Base-by-base conservation (phyloP, 148 eudicot species). In the Rhododendron mucronatum region DNA sequence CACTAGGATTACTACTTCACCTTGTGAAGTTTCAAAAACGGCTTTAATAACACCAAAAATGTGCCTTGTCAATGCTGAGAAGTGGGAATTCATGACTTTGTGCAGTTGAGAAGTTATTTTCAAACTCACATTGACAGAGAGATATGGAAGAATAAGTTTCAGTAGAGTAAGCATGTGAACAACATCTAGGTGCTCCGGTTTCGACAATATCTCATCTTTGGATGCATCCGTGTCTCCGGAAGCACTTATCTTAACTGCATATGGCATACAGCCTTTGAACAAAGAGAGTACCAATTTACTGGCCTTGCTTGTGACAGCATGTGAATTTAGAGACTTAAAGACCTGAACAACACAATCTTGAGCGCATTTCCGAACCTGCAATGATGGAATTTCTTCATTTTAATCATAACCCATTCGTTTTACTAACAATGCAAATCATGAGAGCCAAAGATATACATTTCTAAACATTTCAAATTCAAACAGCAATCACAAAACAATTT, bases 331-430 rank as follows among this genome's bases (percentile, higher is more conserved):
- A 63, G 88, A 90, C 88, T 95, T 92, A 50, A 93, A 87, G 61
- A 92, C 89, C 84, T 86, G 91, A 91, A 93, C 89, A 51, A 94
- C 80, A 86, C 95, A 94, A 80, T 87, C 91, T 85, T 90, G 91
- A 85, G 98, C 97, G 87, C 96, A 94, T 91, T 91, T 96, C 85
- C 98, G 91, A 51, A 96, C 99, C 99, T 96, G 89, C 55, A 88
- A 65, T 63, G 11, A 55, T 14, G 51, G 63, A 80, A 15, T 59
- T 26, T 33, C 10, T 39, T 13, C 65, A 15, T 4, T 45, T 82
- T 75, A 65, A 9, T 20, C 35, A 33, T 41, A 69, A 78, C 16
- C 57, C 33, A 61, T 82, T 77, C 0, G 10, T 26, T 74, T 14
- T 85, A 53, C 55, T 53, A 16, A 71, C 16, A 20, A 37, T 41